phyloP scores from a whole-genome alignment of 345 rosid genomes.

The Syzygium jambos region DNA sequence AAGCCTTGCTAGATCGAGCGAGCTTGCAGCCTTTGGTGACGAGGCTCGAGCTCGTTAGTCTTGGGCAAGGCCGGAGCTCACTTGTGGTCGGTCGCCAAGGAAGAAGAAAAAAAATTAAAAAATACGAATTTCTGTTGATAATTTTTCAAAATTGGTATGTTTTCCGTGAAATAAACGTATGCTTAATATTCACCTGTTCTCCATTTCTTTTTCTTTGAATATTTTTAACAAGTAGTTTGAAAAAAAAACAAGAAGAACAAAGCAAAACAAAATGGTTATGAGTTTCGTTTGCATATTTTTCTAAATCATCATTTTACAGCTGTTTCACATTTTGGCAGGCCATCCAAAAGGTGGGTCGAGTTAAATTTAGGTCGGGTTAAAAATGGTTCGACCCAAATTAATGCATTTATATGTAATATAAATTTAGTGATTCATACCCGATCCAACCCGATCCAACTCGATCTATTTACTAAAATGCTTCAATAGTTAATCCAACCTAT shows the following conservation, averaged over 20 bases:
- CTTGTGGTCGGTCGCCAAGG: too few species aligned
- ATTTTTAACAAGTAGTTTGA: not conserved
- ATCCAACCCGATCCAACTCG: rapidly evolving
- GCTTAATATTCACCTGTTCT: not conserved
- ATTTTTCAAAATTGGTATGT: too few species aligned
- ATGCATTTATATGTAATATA: not conserved
- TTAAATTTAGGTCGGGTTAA: too few species aligned
- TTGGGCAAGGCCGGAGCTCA: too few species aligned
- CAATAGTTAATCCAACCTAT: not conserved
- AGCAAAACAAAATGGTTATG: not conserved
- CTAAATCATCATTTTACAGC: not conserved
- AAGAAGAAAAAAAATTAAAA: too few species aligned
- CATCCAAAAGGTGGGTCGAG: not conserved
- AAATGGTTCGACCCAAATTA: not conserved
- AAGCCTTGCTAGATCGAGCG: too few species aligned
- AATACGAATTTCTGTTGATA: too few species aligned
- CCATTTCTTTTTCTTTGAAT: not conserved
- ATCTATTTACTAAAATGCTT: not conserved
- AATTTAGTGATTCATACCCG: not conserved
- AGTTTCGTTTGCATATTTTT: not conserved
- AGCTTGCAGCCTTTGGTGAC: too few species aligned
- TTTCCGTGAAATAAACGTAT: too few species aligned
- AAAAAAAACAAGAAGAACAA: not conserved
- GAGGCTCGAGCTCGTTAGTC: too few species aligned
- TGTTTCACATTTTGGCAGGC: not conserved